phyloP scores from a whole-genome alignment of 208 protist genomes.

The Leishmania lainsoni region DNA sequence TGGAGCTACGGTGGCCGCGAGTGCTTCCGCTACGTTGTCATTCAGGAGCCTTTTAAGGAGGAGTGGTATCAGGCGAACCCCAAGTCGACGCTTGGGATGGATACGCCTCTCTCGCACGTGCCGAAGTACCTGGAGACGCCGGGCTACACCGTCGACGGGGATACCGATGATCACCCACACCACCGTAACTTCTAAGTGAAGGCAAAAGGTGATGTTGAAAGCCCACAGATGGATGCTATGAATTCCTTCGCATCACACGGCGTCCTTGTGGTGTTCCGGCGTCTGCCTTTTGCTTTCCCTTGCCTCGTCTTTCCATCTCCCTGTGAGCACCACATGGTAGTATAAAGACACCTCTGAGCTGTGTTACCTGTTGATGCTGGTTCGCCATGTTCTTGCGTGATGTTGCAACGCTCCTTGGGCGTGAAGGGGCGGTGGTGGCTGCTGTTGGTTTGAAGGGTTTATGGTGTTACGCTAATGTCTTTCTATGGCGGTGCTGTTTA shows the following conservation, averaged over 20 bases:
- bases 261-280: neutral
- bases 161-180: constrained; percentile 55
- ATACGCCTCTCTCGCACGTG: constrained; percentile 83
- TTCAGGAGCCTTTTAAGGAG: constrained; percentile 85
- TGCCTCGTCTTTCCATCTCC: too few species aligned
- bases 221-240: too few species aligned
- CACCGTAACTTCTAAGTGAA: constrained; percentile 67
- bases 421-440: neutral
- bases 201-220: neutral
- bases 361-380: neutral
- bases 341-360: neutral
- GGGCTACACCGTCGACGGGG: constrained; percentile 43
- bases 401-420: too few species aligned
- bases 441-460: neutral
- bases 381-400: neutral
- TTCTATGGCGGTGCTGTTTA: neutral
- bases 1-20: constrained; percentile 88
- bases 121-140: constrained; percentile 86
- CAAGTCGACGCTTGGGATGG: constrained; percentile 74
- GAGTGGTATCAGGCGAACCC: constrained; percentile 90
- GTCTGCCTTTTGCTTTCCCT: neutral
- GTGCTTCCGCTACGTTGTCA: constrained; percentile 88
- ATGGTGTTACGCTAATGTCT: neutral
- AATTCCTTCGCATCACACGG: neutral
- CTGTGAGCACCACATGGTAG: neutral